Conservation (phyloP, 2,329 filamentous ascomycete species). For the Aspergillus costaricaensis region DNA sequence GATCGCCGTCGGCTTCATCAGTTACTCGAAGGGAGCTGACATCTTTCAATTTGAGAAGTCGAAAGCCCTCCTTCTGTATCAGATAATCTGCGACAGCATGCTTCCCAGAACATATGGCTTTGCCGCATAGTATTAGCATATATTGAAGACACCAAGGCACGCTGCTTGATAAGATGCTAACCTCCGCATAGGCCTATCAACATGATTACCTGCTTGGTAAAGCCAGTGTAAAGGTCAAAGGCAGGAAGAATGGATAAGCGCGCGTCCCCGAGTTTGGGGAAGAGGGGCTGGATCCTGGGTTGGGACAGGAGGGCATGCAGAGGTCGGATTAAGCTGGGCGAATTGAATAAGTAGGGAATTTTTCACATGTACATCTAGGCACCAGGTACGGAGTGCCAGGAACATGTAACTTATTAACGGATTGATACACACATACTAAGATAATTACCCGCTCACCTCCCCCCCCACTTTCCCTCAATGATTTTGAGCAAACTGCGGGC, state of each 20-base stretch:
- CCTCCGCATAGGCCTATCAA: conserved; percentile 55
- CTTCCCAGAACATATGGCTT: conserved; percentile 93
- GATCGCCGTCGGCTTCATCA: conserved; percentile 31
- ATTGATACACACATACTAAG: not conserved
- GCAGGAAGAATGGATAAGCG: not conserved
- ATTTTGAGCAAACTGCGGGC: too few species aligned
- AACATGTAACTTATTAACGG: not conserved
- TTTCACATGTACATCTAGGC: not conserved
- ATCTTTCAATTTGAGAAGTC: conserved; percentile 63
- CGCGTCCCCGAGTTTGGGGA: not conserved
- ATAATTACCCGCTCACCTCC: too few species aligned
- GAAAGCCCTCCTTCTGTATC: conserved; percentile 79
- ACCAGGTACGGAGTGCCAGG: not conserved
- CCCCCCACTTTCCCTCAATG: too few species aligned
- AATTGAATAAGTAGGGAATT: not conserved
- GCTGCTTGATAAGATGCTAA: conserved; percentile 25
- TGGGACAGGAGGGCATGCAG: not conserved
- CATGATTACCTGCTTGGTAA: conserved; percentile 38
- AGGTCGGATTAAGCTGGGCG: not conserved
- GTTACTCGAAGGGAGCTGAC: conserved; percentile 26
- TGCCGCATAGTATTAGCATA: conserved; percentile 18
- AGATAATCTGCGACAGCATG: conserved; percentile 86
- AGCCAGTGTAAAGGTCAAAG: not conserved
- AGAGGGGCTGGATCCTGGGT: not conserved
- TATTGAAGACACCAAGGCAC: not conserved